Conservation (phyloP, 1,284 basidiomycete genomes). For the Hemileia vastatrix region DNA sequence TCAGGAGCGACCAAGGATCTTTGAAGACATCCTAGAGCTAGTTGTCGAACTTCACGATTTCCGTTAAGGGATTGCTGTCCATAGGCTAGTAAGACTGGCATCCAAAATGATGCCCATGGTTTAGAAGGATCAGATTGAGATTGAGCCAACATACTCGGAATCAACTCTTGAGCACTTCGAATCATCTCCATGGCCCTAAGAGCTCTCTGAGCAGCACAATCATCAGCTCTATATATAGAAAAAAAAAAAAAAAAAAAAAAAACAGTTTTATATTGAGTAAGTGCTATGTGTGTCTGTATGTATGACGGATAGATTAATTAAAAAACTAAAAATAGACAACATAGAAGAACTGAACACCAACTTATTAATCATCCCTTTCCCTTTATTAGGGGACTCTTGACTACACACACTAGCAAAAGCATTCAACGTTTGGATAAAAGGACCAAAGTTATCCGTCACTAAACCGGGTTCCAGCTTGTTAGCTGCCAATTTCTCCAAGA, state of each 20-base stretch:
- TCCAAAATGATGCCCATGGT: conserved; percentile 74
- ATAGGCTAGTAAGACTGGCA: conserved; percentile 68
- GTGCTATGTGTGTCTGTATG: no score
- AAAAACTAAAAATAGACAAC: no score
- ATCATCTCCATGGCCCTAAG: conserved; percentile 71
- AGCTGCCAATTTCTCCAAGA: conserved; percentile 57
- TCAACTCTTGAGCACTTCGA: conserved; percentile 33
- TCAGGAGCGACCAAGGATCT: conserved; percentile 74
- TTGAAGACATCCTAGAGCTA: conserved; percentile 73
- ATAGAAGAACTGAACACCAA: no score
- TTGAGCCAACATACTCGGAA: conserved; percentile 32
- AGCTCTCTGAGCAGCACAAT: conserved; percentile 66
- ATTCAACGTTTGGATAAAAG: conserved; percentile 69
- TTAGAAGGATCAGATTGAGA: conserved; percentile 27
- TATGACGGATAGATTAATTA: no score
- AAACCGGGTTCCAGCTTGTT: conserved; percentile 56
- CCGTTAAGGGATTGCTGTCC: conserved; percentile 77
- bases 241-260: not conserved
- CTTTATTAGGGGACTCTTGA: no score
- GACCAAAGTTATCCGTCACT: conserved; percentile 67
- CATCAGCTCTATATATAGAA: conserved; percentile 45
- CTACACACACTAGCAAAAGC: conserved; percentile 63
- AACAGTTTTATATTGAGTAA: not conserved
- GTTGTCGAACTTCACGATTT: conserved; percentile 72
- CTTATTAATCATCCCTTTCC: no score